These are phyloP conservation scores for Bromus sterilis DNA, from an alignment of 176 grass and related monocot species.

Conservation along the genomic window DNA sequence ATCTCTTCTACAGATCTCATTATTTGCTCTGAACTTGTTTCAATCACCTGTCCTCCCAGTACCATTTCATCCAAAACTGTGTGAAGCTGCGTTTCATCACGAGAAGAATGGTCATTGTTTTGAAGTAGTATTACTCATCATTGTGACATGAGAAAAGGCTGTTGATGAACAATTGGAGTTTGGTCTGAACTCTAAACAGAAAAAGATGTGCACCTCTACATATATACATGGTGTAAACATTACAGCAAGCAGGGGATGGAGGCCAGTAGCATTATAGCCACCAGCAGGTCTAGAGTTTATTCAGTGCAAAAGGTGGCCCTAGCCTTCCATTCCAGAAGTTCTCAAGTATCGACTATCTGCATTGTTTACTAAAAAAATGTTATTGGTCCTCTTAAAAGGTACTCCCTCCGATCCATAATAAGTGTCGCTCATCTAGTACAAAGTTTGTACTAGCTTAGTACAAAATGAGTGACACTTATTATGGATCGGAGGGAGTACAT, in stretches of 20 bases:
- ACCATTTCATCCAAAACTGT: conserved; percentile 95
- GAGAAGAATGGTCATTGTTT: not conserved
- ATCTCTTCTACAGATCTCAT: conserved; percentile 75
- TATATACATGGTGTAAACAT: not conserved
- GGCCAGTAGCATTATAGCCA: not conserved
- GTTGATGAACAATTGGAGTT: not conserved
- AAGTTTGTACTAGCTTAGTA: too few relatives aligned
- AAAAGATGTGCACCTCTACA: not conserved
- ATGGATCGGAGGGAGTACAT: too few relatives aligned
- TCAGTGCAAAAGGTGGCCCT: not conserved
- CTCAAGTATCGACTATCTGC: not conserved
- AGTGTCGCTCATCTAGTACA: too few relatives aligned
- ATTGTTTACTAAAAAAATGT: not conserved
- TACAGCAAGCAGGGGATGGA: not conserved
- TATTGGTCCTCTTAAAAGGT: not conserved
- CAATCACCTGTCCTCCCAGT: conserved; percentile 77
- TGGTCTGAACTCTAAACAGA: not conserved
- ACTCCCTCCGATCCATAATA: too few relatives aligned
- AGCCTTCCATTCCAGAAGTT: not conserved
- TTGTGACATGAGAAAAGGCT: not conserved
- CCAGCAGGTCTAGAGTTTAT: not conserved
- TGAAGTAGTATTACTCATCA: not conserved
- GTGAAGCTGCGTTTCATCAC: conserved; percentile 63
- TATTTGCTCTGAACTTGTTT: conserved; percentile 83
- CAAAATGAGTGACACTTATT: too few relatives aligned